Percentiles rank a stretch among this genome's conserved stretches.
These are phyloP conservation scores for Clitoria ternatea DNA, from an alignment of 306 rosid genomes.

Conservation along the genomic window DNA sequence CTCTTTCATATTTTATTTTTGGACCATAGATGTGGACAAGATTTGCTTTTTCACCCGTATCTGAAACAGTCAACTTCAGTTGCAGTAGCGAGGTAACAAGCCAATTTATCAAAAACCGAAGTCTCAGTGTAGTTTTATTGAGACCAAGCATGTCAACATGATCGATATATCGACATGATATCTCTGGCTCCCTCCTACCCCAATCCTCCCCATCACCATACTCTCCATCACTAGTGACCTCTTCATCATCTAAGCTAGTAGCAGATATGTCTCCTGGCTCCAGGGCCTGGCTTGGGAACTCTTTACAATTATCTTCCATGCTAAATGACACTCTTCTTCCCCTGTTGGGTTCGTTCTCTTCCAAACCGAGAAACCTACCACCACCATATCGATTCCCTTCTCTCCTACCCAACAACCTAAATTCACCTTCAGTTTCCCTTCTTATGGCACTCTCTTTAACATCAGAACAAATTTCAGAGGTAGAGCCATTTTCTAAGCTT, in stretches of 20 bases:
- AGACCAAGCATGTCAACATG: slow-evolving; percentile 85
- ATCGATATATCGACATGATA: slow-evolving; percentile 67
- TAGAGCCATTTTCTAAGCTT: slow-evolving; percentile 51
- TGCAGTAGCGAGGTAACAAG: slow-evolving; percentile 87
- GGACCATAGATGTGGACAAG: slow-evolving; percentile 92
- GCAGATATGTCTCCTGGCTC: slow-evolving; percentile 68
- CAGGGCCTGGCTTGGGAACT: slow-evolving; percentile 34
- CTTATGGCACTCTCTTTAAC: slow-evolving; percentile 87
- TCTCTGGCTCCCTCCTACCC: slow-evolving; percentile 71
- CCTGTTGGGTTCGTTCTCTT: slow-evolving; percentile 56
- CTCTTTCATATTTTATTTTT: slow-evolving; percentile 90
- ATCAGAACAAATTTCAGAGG: slow-evolving; percentile 49
- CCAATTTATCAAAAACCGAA: slow-evolving; percentile 91
- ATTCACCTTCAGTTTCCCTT: slow-evolving; percentile 96
- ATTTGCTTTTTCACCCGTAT: slow-evolving; percentile 39
- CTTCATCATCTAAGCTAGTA: slow-evolving; percentile 72
- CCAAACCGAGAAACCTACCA: slow-evolving; percentile 74
- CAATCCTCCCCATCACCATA: slow-evolving; percentile 57
- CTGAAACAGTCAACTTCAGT: slow-evolving; percentile 54
- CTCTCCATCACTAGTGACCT: slow-evolving; percentile 70
- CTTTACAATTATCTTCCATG: slow-evolving; percentile 68
- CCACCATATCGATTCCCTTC: slow-evolving; percentile 64
- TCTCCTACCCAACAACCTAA: slow-evolving; percentile 81
- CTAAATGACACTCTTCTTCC: slow-evolving; percentile 85
- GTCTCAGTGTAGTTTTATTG: slow-evolving; percentile 78